These are phyloP conservation scores for Sonneratia alba DNA, from an alignment of 345 rosid genomes.

Conservation along the genomic window DNA sequence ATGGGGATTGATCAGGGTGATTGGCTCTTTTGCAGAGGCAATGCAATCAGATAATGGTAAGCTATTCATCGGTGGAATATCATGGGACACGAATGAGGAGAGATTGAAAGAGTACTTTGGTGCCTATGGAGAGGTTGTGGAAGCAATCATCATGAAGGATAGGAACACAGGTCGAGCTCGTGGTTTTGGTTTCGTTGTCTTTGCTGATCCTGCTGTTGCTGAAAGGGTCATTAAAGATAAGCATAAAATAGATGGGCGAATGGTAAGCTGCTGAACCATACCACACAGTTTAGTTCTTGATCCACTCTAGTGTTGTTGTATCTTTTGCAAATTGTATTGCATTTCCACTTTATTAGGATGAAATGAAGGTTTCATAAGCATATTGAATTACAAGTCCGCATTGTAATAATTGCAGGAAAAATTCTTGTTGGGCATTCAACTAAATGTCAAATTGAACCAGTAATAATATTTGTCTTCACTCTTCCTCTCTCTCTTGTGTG, in stretches of 20 bases:
- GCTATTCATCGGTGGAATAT: too few relatives aligned
- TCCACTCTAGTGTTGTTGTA: slow-evolving; percentile 3
- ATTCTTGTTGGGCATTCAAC: slow-evolving; percentile 21
- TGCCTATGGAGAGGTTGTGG: too few relatives aligned
- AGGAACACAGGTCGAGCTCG: too few relatives aligned
- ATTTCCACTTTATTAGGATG: neutral
- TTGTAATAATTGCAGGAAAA: slow-evolving; percentile 30
- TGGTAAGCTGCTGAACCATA: slow-evolving; percentile 38
- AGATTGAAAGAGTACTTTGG: too few relatives aligned
- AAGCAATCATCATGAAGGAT: too few relatives aligned
- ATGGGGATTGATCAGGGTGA: slow-evolving; percentile 12
- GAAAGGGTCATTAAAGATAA: too few relatives aligned
- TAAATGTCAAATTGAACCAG: slow-evolving; percentile 4
- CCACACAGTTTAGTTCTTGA: slow-evolving; percentile 2
- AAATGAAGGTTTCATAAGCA: slow-evolving; percentile 2
- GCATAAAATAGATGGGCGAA: too few relatives aligned
- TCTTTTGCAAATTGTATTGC: neutral
- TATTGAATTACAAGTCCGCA: slow-evolving; percentile 5
- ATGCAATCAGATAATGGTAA: too few relatives aligned
- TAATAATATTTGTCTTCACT: slow-evolving; percentile 9
- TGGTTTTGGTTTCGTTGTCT: too few relatives aligned
- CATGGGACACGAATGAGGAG: too few relatives aligned
- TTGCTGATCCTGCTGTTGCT: too few relatives aligned
- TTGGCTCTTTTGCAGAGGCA: neutral
- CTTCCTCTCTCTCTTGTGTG: slow-evolving; percentile 1